A percentile compares a stretch with the other conserved stretches of the same genome.
Conservation (phyloP, 169 alveolate genomes). For the Miamiensis avidus region DNA sequence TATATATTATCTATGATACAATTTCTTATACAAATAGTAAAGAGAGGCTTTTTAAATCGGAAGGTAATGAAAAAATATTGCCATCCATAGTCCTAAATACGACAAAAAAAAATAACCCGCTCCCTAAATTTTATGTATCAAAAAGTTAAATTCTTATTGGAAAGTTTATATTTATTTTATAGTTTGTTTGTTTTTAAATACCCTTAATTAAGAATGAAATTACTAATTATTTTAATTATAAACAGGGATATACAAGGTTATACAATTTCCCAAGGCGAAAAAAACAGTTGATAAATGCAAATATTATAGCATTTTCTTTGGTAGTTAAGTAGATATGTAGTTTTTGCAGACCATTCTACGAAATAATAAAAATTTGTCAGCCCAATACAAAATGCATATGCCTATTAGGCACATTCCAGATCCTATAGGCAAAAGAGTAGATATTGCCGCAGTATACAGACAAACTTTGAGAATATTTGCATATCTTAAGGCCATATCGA, state of each 20-base stretch:
- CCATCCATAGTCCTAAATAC: background rate
- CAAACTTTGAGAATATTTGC: conserved; percentile 48
- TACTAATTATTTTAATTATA: background rate
- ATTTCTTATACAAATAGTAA: background rate
- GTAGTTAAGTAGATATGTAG: conserved; percentile 47
- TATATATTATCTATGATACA: background rate
- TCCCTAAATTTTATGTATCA: too few species aligned
- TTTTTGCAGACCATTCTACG: conserved; percentile 52
- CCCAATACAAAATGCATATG: conserved; percentile 54
- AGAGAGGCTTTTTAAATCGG: conserved; percentile 2
- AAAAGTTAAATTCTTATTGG: background rate
- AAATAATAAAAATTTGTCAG: conserved; percentile 45
- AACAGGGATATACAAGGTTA: conserved; percentile 1
- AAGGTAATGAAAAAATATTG: background rate
- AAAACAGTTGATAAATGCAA: conserved; percentile 39
- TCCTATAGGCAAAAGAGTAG: conserved; percentile 54
- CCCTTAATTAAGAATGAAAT: background rate
- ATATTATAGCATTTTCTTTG: conserved; percentile 43
- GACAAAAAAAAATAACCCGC: background rate
- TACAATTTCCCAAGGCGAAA: conserved; percentile 31
- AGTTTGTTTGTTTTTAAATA: background rate
- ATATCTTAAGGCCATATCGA: conserved; percentile 65
- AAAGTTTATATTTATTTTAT: too few species aligned
- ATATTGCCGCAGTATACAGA: conserved; percentile 38
- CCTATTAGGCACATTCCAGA: conserved; percentile 49